Conservation (phyloP, 2,329 filamentous ascomycete species). For the Neoarthrinium moseri region DNA sequence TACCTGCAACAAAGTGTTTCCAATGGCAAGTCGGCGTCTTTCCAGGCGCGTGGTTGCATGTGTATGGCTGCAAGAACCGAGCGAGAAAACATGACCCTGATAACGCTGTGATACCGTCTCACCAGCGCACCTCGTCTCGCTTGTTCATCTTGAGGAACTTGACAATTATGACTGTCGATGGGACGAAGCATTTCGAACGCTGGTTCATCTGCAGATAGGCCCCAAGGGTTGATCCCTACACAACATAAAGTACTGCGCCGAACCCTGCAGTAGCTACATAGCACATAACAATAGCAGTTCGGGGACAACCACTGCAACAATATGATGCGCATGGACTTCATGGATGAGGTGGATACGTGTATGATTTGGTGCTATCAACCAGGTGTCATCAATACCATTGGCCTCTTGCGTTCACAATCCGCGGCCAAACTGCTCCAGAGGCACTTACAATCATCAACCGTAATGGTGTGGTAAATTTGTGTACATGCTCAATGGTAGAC, state of each 20-base stretch:
- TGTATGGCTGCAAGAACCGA: slow-evolving; percentile 19
- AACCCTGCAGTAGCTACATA: neutral
- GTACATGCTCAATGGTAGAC: too few species aligned
- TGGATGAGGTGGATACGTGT: too few species aligned
- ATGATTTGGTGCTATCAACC: too few species aligned
- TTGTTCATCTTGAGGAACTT: slow-evolving; percentile 2
- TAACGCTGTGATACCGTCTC: slow-evolving; percentile 22
- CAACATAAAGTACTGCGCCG: neutral
- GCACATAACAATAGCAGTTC: neutral
- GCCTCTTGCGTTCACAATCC: too few species aligned
- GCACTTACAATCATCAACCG: too few species aligned
- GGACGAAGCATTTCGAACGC: neutral
- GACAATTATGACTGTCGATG: neutral
- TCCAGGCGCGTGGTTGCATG: slow-evolving; percentile 16
- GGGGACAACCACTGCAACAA: neutral
- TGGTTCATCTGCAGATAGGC: too few species aligned
- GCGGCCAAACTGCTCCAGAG: too few species aligned
- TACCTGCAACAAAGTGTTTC: slow-evolving; percentile 18
- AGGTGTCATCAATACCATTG: too few species aligned
- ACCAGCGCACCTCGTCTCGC: slow-evolving; percentile 19
- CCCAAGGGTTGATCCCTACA: too few species aligned
- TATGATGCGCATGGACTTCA: too few species aligned
- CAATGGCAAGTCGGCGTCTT: slow-evolving; percentile 8
- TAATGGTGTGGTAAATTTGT: too few species aligned
- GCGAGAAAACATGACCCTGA: slow-evolving; percentile 18